A percentile compares a stretch with the other conserved stretches of the same genome.
These are phyloP conservation scores for Backusella macrospora DNA, from an alignment of 192 early-diverging fungal genomes.

Conservation along the genomic window DNA sequence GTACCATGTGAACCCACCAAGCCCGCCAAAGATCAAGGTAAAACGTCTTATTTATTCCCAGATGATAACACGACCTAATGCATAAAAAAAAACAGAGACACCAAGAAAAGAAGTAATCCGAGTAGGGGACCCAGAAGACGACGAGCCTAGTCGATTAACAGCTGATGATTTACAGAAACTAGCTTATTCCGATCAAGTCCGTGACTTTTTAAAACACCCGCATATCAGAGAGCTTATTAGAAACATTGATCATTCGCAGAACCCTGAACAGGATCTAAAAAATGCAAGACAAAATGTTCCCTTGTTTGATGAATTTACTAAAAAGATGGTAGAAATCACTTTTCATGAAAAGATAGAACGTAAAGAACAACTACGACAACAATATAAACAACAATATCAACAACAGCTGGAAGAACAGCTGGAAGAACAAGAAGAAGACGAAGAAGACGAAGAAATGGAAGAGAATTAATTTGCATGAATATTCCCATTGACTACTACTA, in stretches of 20 bases:
- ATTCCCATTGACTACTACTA: background rate
- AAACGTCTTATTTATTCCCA: background rate
- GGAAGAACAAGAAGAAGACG: background rate
- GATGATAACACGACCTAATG: background rate
- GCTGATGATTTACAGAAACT: constrained; percentile 3
- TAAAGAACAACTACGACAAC: background rate
- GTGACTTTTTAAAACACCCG: constrained; percentile 24
- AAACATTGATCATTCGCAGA: constrained; percentile 20
- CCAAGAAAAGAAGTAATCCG: constrained; percentile 10
- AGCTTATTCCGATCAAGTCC: constrained; percentile 30
- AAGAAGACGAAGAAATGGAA: too few relatives aligned
- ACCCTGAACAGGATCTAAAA: constrained; percentile 29
- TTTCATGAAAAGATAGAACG: constrained; percentile 4
- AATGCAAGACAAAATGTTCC: constrained; percentile 1
- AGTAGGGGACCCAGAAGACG: constrained; percentile 17
- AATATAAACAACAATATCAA: too few relatives aligned
- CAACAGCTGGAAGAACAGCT: too few relatives aligned
- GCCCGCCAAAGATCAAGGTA: background rate
- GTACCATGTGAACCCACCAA: constrained; percentile 20
- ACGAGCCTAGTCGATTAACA: constrained; percentile 18
- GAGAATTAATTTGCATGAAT: background rate
- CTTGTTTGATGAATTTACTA: constrained; percentile 21
- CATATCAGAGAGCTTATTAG: constrained; percentile 27
- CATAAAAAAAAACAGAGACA: background rate
- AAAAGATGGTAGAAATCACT: constrained; percentile 9